Evolutionary conservation across 2,329 filamentous ascomycete genomes (phyloP).

Genomic region (Phoma herbarum): DNA sequence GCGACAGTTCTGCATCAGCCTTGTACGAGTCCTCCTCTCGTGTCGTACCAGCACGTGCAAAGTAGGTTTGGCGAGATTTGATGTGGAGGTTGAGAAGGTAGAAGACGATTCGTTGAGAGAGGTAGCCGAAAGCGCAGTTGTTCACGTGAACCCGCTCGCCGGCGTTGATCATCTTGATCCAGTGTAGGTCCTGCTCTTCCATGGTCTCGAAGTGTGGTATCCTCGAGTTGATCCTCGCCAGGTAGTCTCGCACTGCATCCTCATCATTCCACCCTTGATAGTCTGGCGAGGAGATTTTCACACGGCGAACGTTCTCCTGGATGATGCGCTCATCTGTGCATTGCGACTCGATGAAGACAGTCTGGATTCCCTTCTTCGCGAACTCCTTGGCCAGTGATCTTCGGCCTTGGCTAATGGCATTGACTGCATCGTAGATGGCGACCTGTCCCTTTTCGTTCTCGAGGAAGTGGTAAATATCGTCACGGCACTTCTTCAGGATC

Average conservation of each 20-base stretch:
- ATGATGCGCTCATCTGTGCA: slow-evolving; percentile 94
- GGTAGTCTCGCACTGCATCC: slow-evolving; percentile 90
- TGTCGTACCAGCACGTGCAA: slow-evolving; percentile 85
- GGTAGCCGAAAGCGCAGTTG: slow-evolving; percentile 94
- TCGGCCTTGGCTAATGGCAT: slow-evolving; percentile 83
- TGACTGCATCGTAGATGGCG: slow-evolving; percentile 98
- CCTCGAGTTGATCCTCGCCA: slow-evolving; percentile 86
- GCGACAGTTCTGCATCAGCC: slow-evolving; percentile 83
- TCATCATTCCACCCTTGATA: slow-evolving; percentile 92
- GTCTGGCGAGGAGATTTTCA: slow-evolving; percentile 98
- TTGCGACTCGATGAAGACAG: slow-evolving; percentile 94
- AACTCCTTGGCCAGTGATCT: slow-evolving; percentile 92
- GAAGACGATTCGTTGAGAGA: slow-evolving; percentile 97
- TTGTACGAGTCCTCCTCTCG: slow-evolving; percentile 92
- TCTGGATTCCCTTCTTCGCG: slow-evolving; percentile 95
- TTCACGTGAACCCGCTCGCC: slow-evolving; percentile 94
- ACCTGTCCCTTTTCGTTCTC: slow-evolving; percentile 98
- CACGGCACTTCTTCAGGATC: slow-evolving; percentile 95
- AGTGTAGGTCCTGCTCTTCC: slow-evolving; percentile 92
- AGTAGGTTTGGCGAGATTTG: slow-evolving; percentile 93
- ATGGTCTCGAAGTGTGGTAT: slow-evolving; percentile 98
- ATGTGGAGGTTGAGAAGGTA: slow-evolving; percentile 98
- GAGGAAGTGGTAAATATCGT: slow-evolving; percentile 95
- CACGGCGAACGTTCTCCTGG: slow-evolving; percentile 93
- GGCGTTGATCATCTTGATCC: slow-evolving; percentile 99